Evolutionary conservation across 2,329 filamentous ascomycete genomes (phyloP), one percentile per base, ranked within the genome.

Genomic region (Metarhizium album): DNA sequence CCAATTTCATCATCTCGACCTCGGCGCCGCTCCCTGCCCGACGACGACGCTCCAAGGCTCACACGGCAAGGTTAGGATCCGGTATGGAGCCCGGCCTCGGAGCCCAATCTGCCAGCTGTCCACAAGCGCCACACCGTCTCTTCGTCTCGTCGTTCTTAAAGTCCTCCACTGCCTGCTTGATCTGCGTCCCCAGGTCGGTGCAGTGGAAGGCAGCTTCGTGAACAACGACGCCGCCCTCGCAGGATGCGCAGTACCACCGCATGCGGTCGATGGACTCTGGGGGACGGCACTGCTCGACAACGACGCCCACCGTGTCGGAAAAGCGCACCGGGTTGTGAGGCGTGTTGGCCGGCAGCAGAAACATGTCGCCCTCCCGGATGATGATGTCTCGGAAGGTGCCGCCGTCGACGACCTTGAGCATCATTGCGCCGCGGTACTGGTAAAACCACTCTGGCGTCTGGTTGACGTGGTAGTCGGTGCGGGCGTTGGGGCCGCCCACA

Each of bases 381-480:
- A 90, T 76, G 56, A 97, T 81, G 69, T 97, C 91, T 57, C 82
- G 79, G 70, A 95, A 95, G 46, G 71, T 53, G 52, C 47, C 47
- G 65, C 75, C 67, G 52, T 96, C 89, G 56, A 96, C 87, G 16
- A 93, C 86, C 66, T 94, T 95, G 59, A 98, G 84, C 52, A 93
- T 76, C 91, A 97, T 96, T 58, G 85, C 83, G 58, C 93, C 93
- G 61, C 84, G 83, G 78, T 95, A 83, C 70, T 97, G 91, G 77
- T 93, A 97, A 81, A 97, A 98, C 84, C 90, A 97, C 69, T 97
- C 93, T 13, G 93, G 83, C 0, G 91, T 97, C 61, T 83, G 75
- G 76, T 97, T 97, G 79, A 97, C 91, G 77, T 97, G 93, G 75
- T 96, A 98, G 75, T 97, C 93, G 51, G 90, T 96, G 57, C 93